Percentiles rank a stretch among this genome's conserved stretches.
These are phyloP conservation scores for Stentor coeruleus DNA, from an alignment of 73 alveolate genomes.

Conservation along the genomic window DNA sequence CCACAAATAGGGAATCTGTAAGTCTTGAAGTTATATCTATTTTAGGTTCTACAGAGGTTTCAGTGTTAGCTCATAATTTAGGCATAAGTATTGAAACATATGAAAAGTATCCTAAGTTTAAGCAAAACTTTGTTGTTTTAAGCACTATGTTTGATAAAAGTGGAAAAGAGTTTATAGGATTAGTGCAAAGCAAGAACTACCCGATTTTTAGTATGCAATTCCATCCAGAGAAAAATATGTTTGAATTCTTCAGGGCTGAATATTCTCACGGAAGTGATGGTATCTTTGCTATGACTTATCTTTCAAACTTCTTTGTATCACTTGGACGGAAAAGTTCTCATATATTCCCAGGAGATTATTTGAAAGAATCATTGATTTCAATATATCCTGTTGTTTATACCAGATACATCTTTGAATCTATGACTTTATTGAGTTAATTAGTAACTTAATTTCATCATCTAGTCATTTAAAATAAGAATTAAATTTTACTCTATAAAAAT, in stretches of 20 bases:
- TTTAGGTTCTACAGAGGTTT: not conserved
- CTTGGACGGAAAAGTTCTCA: not conserved
- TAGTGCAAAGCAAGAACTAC: conserved; percentile 47
- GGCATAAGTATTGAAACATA: not conserved
- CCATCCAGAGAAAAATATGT: conserved; percentile 61
- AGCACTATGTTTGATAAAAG: not conserved
- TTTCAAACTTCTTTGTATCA: not conserved
- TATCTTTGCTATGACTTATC: not conserved
- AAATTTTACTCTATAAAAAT: not conserved
- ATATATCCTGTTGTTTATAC: too few species aligned
- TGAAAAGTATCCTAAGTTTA: not conserved
- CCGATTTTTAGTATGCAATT: conserved; percentile 61
- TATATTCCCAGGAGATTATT: not conserved
- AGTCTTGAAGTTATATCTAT: not conserved
- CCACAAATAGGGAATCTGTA: not conserved
- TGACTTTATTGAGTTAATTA: not conserved
- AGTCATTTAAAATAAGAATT: not conserved
- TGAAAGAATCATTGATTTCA: too few species aligned
- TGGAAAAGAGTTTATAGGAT: conserved; percentile 33
- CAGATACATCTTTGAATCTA: too few species aligned
- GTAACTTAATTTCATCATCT: not conserved
- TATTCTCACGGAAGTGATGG: not conserved
- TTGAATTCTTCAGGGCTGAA: conserved; percentile 22
- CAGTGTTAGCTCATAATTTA: not conserved
- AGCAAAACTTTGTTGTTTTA: not conserved